Evolutionary conservation across 2,329 filamentous ascomycete genomes (phyloP).

Genomic region (Albifimbria verrucaria): DNA sequence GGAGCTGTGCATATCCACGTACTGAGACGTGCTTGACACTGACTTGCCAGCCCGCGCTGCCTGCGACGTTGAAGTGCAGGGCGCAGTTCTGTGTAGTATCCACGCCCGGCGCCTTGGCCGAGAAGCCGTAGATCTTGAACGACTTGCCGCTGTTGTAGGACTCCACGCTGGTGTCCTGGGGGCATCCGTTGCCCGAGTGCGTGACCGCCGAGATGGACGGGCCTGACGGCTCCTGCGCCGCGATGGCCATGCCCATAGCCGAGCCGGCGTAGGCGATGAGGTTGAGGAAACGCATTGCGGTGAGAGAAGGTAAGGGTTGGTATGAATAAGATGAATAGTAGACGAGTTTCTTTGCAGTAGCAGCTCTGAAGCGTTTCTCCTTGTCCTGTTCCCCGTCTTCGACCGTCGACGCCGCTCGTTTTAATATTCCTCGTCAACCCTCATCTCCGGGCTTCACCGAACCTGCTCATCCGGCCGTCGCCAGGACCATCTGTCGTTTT

Average conservation of each 20-base stretch:
- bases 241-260: not conserved
- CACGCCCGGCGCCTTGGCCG: not conserved
- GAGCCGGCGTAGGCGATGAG: not conserved
- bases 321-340: not conserved
- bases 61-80: not conserved
- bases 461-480: too few relatives aligned
- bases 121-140: slow-evolving; percentile 1
- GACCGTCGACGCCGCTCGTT: too few relatives aligned
- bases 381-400: too few relatives aligned
- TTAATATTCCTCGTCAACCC: not conserved
- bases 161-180: not conserved
- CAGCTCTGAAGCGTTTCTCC: not conserved
- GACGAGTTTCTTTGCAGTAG: not conserved
- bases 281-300: not conserved
- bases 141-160: not conserved
- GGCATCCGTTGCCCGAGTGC: slow-evolving; percentile 1
- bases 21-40: slow-evolving; percentile 1
- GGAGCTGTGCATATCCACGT: not conserved
- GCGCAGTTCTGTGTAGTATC: slow-evolving; percentile 2
- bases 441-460: too few relatives aligned
- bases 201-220: not conserved
- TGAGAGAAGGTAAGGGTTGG: not conserved
- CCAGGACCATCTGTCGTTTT: too few relatives aligned
- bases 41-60: not conserved
- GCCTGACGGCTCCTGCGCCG: not conserved